Conservation (phyloP, 805 yeast genomes). For the Monosporozyma servazzii region DNA sequence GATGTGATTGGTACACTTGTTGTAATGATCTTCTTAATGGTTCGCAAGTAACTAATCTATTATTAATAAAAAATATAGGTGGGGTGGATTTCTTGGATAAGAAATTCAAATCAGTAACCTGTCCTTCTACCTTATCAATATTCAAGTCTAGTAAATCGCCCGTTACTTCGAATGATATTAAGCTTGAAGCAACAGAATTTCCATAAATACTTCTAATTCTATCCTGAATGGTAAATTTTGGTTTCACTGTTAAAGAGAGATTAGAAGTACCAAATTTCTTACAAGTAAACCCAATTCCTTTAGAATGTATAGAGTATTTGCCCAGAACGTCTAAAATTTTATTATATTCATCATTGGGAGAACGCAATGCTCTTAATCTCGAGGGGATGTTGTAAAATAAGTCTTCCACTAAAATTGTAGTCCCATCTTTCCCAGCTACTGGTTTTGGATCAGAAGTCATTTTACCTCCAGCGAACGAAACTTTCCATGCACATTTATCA, state of each 20-base stretch:
- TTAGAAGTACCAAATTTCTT: constrained; percentile 72
- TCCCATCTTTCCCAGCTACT: constrained; percentile 80
- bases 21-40: constrained; percentile 62
- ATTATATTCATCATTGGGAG: constrained; percentile 64
- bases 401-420: constrained; percentile 79
- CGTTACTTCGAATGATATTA: constrained; percentile 39
- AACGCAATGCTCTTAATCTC: constrained; percentile 54
- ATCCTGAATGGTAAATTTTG: constrained; percentile 44
- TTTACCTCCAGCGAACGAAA: constrained; percentile 60
- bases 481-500: constrained; percentile 61
- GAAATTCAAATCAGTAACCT: constrained; percentile 63
- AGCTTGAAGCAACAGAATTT: constrained; percentile 51
- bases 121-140: constrained; percentile 45
- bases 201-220: constrained; percentile 72
- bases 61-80: constrained; percentile 78
- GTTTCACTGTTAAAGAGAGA: constrained; percentile 52
- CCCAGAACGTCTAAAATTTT: constrained; percentile 77
- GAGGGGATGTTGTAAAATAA: constrained; percentile 83
- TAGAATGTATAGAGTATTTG: constrained; percentile 69
- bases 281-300: constrained; percentile 63
- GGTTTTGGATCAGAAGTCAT: constrained; percentile 53
- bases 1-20: constrained; percentile 50
- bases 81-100: constrained; percentile 57
- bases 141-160: constrained; percentile 36
- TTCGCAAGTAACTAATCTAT: constrained; percentile 74